Evolutionary conservation across 257 asterid species (phyloP).

Genomic region (Solanum tacnaense): DNA sequence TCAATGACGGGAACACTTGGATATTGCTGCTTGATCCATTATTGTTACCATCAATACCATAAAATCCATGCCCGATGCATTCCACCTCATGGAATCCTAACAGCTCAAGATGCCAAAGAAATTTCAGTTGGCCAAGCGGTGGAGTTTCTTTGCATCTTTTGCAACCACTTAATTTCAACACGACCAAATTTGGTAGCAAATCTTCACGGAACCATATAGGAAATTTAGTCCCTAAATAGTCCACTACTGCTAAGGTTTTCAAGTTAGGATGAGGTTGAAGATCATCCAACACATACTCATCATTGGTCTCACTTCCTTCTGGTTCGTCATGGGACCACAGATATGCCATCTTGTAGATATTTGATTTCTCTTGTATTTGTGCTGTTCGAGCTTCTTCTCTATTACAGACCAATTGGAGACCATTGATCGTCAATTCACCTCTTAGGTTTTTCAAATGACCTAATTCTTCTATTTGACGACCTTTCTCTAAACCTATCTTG

Average conservation of each 20-base stretch:
- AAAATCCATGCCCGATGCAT: neutral
- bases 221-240: neutral
- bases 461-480: neutral
- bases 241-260: neutral
- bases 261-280: slow-evolving; percentile 12
- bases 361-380: neutral
- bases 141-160: slow-evolving; percentile 10
- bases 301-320: neutral
- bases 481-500: neutral
- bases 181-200: neutral
- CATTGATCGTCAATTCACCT: neutral
- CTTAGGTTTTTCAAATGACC: neutral
- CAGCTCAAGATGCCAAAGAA: neutral
- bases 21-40: neutral
- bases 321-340: neutral
- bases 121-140: slow-evolving; percentile 11
- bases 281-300: slow-evolving; percentile 6
- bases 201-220: slow-evolving; percentile 7
- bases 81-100: neutral
- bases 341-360: neutral
- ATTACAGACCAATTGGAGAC: neutral
- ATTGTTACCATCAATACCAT: neutral
- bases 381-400: neutral
- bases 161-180: neutral
- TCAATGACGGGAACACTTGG: neutral